Conservation (phyloP, 75 land plant genomes). For the Picea glauca region DNA sequence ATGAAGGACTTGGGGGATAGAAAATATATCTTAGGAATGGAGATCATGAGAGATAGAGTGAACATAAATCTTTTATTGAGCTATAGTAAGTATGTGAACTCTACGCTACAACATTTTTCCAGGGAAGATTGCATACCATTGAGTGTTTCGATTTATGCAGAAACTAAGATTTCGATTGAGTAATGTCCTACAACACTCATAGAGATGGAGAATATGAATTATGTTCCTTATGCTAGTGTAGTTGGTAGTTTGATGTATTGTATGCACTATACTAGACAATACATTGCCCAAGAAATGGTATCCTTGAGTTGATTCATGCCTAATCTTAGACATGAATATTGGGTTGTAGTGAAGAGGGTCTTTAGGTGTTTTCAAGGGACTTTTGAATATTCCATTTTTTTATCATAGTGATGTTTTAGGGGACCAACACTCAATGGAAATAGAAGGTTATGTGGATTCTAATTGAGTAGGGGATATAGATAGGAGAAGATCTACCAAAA, state of each 20-base stretch:
- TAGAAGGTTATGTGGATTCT: background rate
- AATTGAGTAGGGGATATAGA: background rate
- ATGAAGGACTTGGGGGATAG: no score
- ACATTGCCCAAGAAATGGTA: no score
- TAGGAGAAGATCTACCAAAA: no score
- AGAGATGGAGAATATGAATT: no score
- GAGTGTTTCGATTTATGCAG: background rate
- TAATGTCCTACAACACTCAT: background rate
- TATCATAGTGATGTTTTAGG: background rate
- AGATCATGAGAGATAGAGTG: background rate
- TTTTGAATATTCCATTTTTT: background rate
- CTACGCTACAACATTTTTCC: background rate
- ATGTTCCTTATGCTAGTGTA: background rate
- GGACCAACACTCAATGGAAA: background rate
- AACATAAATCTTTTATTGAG: background rate
- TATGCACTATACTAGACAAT: background rate
- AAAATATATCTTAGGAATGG: background rate
- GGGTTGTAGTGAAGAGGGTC: background rate
- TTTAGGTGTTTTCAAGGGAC: background rate
- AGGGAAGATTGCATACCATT: background rate
- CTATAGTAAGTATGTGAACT: background rate
- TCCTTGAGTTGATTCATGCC: background rate
- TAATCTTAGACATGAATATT: background rate
- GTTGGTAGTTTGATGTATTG: background rate
- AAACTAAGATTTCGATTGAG: background rate